Evolutionary conservation across 2,329 filamentous ascomycete species (phyloP).

Genomic region (Macrophomina pseudophaseolina): DNA sequence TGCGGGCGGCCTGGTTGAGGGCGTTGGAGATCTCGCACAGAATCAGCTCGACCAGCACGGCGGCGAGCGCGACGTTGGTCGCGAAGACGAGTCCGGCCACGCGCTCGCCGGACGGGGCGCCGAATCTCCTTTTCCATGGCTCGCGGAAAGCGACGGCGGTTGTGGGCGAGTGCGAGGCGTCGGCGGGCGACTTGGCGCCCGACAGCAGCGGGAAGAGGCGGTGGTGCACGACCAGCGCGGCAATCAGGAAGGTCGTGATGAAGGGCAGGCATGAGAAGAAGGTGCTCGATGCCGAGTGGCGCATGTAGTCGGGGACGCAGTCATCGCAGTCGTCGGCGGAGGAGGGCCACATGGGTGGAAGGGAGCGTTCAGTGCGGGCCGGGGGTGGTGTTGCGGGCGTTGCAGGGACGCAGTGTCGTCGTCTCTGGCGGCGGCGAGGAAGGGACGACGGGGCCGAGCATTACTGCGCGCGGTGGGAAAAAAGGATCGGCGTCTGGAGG

Average conservation of each 20-base stretch:
- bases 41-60: conserved; percentile 79
- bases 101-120: conserved; percentile 38
- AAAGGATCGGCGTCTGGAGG: conserved; percentile 12
- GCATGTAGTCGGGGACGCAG: conserved; percentile 59
- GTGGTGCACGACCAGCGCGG: conserved; percentile 66
- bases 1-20: conserved; percentile 70
- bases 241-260: conserved; percentile 69
- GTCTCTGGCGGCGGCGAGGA: background rate
- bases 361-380: background rate
- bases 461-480: background rate
- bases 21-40: conserved; percentile 83
- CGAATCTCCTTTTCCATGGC: conserved; percentile 17
- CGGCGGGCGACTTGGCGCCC: conserved; percentile 43
- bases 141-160: conserved; percentile 39
- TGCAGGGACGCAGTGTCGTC: background rate
- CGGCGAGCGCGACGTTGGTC: conserved; percentile 75
- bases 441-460: background rate
- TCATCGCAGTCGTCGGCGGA: conserved; percentile 59
- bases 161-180: conserved; percentile 65
- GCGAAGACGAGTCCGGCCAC: conserved; percentile 71
- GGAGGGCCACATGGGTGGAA: conserved; percentile 38
- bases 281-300: conserved; percentile 53
- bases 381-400: background rate
- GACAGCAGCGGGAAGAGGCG: conserved; percentile 77
- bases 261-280: conserved; percentile 71